Evolutionary conservation across 2,329 filamentous ascomycete genomes (phyloP), one percentile per base, ranked within the genome.

Genomic region (Biscogniauxia sp.): DNA sequence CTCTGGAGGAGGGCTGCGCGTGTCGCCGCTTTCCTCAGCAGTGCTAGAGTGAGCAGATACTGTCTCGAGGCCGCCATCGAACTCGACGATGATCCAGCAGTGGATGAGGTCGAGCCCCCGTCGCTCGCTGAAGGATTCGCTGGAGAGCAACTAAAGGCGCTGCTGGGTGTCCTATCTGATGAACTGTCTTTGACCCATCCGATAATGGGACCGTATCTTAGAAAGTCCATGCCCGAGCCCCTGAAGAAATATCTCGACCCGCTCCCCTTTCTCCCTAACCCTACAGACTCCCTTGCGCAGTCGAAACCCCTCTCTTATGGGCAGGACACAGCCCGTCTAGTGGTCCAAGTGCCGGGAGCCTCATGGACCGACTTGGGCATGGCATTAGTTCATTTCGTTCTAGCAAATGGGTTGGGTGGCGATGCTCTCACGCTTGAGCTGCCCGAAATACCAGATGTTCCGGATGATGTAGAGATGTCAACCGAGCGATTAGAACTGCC

Each of bases 41-140:
- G 86, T 63, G 70, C 77, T 0, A 79, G 85, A 13, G 78, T 88
- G 25, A 83, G 81, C 64, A 77, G 87, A 41, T 89, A 84, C 68
- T 88, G 86, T 61, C 75, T 89, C 1, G 87, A 89, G 69, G 84
- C 87, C 32, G 86, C 87, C 5, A 83, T 89, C 32, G 87, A 89
- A 71, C 75, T 88, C 45, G 87, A 89, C 64, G 87, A 89, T 68
- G 87, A 89, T 65, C 87, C 87, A 0, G 80, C 86, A 2, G 76
- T 88, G 1, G 79, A 80, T 26, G 86, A 89, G 63, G 82, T 88
- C 13, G 82, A 86, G 32, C 86, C 87, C 0, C 84, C 84, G 0
- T 87, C 86, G 0, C 74, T 89, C 15, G 85, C 86, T 51, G 87
- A 89, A 67, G 84, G 80, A 0, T 81, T 88, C 61, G 86, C 86